phyloP scores from a whole-genome alignment of 371 early-diverging fungal species.

The Batkoa obscura region DNA sequence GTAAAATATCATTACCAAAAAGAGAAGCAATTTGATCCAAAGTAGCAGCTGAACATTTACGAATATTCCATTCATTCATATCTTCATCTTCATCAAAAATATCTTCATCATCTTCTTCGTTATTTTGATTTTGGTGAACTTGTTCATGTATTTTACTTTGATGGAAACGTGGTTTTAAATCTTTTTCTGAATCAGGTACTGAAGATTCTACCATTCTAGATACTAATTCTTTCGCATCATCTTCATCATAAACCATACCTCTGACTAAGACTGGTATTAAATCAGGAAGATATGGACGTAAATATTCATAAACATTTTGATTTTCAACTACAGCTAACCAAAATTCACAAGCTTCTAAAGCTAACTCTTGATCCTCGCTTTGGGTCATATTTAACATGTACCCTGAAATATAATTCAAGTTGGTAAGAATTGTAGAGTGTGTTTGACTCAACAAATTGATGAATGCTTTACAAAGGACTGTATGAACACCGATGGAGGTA shows the following conservation, averaged over 20 bases:
- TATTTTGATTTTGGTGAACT: slow-evolving; percentile 36
- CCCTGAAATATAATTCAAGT: slow-evolving; percentile 62
- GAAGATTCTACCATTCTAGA: slow-evolving; percentile 65
- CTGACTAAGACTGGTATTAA: slow-evolving; percentile 80
- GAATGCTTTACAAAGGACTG: slow-evolving; percentile 81
- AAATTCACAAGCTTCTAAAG: slow-evolving; percentile 92
- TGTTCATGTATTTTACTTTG: slow-evolving; percentile 55
- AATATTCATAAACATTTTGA: slow-evolving; percentile 47
- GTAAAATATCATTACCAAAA: slow-evolving; percentile 60
- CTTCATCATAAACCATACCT: slow-evolving; percentile 87
- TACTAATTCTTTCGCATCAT: slow-evolving; percentile 58
- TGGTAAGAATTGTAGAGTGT: slow-evolving; percentile 60
- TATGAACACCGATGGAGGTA: slow-evolving; percentile 54
- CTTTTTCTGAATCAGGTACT: slow-evolving; percentile 69
- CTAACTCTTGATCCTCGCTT: slow-evolving; percentile 58
- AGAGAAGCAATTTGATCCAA: slow-evolving; percentile 81
- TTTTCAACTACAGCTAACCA: slow-evolving; percentile 92
- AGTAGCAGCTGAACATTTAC: slow-evolving; percentile 94
- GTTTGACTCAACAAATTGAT: slow-evolving; percentile 67
- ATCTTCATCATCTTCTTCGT: slow-evolving; percentile 70
- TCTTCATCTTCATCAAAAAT: slow-evolving; percentile 74
- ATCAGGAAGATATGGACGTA: slow-evolving; percentile 55
- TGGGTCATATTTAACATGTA: slow-evolving; percentile 88
- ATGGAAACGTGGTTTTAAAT: slow-evolving; percentile 85
- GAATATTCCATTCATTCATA: slow-evolving; percentile 83